Conservation (phyloP, 2,329 filamentous ascomycete genomes). For the Alternaria sp. region DNA sequence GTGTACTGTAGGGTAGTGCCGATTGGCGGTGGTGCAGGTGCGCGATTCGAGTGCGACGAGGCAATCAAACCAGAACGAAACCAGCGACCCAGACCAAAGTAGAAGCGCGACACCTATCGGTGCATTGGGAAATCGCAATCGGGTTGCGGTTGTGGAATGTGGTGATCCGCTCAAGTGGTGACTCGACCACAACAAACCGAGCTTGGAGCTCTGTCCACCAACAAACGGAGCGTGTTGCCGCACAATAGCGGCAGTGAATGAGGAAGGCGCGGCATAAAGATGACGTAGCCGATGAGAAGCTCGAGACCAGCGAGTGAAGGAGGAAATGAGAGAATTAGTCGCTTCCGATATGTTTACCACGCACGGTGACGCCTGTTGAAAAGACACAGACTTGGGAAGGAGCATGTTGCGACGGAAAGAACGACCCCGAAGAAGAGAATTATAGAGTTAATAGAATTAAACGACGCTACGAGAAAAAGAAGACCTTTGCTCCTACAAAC, state of each 20-base stretch:
- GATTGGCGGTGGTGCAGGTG: background rate
- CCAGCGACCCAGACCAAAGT: background rate
- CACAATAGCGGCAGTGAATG: constrained; percentile 5
- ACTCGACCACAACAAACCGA: background rate
- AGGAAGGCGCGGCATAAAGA: constrained; percentile 17
- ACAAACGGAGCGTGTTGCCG: constrained; percentile 19
- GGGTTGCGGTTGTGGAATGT: background rate
- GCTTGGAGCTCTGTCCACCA: constrained; percentile 5
- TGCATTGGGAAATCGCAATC: background rate
- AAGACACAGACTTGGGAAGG: background rate
- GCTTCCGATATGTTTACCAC: background rate
- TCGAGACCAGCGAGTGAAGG: background rate
- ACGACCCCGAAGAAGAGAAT: background rate
- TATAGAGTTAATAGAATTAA: background rate
- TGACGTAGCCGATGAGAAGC: constrained; percentile 2
- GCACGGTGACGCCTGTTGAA: background rate
- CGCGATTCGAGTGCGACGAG: background rate
- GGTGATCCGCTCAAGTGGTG: background rate
- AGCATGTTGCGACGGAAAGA: background rate
- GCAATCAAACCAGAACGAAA: background rate
- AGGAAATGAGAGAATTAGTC: background rate
- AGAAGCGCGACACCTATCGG: background rate
- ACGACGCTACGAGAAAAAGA: background rate
- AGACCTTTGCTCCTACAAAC: constrained; percentile 8
- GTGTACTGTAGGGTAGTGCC: background rate